phyloP scores from a whole-genome alignment of 768 basidiomycete genomes.

The Rhizopogon roseolus region DNA sequence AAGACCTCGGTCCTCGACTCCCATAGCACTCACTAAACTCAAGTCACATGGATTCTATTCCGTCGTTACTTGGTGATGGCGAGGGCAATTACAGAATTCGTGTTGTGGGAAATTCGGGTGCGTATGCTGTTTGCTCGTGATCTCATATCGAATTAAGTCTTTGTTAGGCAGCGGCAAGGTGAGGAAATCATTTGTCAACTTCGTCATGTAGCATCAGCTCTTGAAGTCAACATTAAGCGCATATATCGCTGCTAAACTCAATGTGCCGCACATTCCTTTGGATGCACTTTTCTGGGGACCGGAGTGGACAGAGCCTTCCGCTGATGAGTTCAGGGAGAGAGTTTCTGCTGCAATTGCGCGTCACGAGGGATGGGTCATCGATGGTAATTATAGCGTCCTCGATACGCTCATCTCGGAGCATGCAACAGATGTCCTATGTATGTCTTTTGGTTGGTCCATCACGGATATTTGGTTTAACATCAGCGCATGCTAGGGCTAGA shows the following conservation, averaged over 20 bases:
- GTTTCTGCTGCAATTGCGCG: constrained; percentile 19
- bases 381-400: constrained; percentile 39
- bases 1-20: no score
- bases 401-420: constrained; percentile 30
- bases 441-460: constrained; percentile 9
- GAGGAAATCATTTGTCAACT: background rate
- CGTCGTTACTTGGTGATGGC: constrained; percentile 39
- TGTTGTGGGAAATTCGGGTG: constrained; percentile 51
- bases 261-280: constrained; percentile 41
- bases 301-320: constrained; percentile 34
- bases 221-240: constrained; percentile 44
- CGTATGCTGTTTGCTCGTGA: constrained; percentile 6
- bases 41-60: background rate
- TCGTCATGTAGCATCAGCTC: background rate
- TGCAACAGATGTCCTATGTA: constrained; percentile 53
- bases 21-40: no score
- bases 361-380: constrained; percentile 48
- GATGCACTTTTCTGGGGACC: constrained; percentile 48
- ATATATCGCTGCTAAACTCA: constrained; percentile 38
- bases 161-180: constrained; percentile 36
- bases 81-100: constrained; percentile 43
- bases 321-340: constrained; percentile 18
- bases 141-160: background rate
- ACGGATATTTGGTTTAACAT: background rate
- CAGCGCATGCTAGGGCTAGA: constrained; percentile 51